Percentiles rank a stretch among this genome's conserved stretches.
phyloP scores from a whole-genome alignment of 257 asterid species.

The Solanum tacnaense region DNA sequence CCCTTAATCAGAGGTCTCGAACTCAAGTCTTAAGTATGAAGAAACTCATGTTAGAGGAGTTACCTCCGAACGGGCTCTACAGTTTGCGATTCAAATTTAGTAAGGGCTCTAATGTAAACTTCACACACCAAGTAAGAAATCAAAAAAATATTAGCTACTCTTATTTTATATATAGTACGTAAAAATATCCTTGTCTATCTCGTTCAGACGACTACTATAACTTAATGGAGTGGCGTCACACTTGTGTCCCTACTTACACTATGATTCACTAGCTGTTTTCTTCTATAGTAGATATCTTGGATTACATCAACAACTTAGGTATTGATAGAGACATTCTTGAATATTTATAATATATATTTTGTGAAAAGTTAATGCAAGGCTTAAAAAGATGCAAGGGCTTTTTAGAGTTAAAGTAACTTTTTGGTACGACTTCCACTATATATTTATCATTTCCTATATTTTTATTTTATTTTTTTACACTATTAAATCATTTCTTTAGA shows the following conservation, averaged over 20 bases:
- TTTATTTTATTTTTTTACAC: not conserved
- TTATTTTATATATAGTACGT: no score
- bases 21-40: no score
- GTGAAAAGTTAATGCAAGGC: not conserved
- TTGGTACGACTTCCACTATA: not conserved
- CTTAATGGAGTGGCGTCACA: not conserved
- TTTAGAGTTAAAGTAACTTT: not conserved
- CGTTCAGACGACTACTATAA: not conserved
- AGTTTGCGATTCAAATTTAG: not conserved
- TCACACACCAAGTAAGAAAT: no score
- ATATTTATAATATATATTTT: not conserved
- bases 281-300: not conserved
- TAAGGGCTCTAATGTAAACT: no score
- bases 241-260: not conserved
- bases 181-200: not conserved
- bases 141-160: not conserved
- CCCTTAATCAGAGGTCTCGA: no score
- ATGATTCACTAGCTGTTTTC: not conserved
- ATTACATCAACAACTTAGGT: not conserved
- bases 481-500: not conserved
- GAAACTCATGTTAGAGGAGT: not conserved
- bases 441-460: not conserved
- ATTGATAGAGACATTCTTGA: not conserved
- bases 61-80: not conserved
- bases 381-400: not conserved